Percentiles rank a stretch among this genome's conserved stretches.
Evolutionary conservation across 2,329 filamentous ascomycete genomes (phyloP).

Genomic region (Delphinella strobiligena): DNA sequence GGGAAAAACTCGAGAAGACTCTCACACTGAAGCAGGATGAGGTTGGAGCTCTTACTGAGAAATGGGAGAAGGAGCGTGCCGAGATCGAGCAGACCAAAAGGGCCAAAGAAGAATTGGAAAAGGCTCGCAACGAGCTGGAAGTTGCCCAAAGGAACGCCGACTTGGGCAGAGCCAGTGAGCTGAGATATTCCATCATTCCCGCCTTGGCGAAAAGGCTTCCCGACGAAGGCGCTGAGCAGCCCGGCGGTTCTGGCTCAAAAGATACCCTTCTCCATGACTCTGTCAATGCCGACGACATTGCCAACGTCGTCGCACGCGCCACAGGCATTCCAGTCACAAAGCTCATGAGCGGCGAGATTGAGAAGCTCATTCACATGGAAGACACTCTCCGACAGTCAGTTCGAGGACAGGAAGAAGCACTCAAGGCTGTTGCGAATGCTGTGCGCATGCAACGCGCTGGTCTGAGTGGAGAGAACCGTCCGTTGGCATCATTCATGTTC

Average conservation of each 20-base stretch:
- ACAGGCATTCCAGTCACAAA: slow-evolving; percentile 91
- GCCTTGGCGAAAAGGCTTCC: slow-evolving; percentile 67
- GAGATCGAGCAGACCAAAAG: slow-evolving; percentile 83
- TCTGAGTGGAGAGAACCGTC: slow-evolving; percentile 79
- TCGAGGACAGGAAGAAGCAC: slow-evolving; percentile 85
- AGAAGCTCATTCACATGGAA: slow-evolving; percentile 94
- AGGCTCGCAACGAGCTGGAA: slow-evolving; percentile 72
- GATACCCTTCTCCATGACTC: slow-evolving; percentile 75
- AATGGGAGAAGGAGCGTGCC: slow-evolving; percentile 80
- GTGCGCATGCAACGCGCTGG: slow-evolving; percentile 90
- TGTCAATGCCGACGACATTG: slow-evolving; percentile 92
- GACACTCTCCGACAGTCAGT: slow-evolving; percentile 73
- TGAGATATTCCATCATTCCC: slow-evolving; percentile 81
- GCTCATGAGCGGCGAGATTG: slow-evolving; percentile 82
- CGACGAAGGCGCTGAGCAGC: slow-evolving; percentile 50
- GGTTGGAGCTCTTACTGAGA: slow-evolving; percentile 58
- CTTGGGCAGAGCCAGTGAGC: slow-evolving; percentile 79
- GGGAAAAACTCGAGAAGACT: slow-evolving; percentile 71
- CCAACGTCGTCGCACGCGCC: slow-evolving; percentile 75
- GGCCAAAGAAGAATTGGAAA: slow-evolving; percentile 78
- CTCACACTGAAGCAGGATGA: slow-evolving; percentile 69
- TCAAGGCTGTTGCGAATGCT: slow-evolving; percentile 81
- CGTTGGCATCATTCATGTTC: slow-evolving; percentile 94
- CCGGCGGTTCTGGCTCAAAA: slow-evolving; percentile 14
- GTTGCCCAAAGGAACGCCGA: slow-evolving; percentile 78